phyloP scores from a whole-genome alignment of 1,284 basidiomycete species.

The Pascua sp. region DNA sequence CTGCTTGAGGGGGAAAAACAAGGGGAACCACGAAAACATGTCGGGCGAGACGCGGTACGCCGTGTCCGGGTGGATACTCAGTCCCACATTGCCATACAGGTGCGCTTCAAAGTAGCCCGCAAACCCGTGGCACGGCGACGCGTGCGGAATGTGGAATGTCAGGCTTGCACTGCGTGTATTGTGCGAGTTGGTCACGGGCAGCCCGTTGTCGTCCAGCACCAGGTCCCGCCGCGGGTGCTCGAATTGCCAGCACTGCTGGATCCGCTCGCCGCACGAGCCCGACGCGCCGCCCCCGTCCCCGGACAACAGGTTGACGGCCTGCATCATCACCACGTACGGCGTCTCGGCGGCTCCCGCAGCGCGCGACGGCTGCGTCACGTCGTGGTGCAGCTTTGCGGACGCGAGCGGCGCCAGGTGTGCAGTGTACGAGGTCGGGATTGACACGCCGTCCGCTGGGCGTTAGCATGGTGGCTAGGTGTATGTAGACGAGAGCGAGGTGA shows the following conservation, averaged over 20 bases:
- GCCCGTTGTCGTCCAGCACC: slow-evolving; percentile 66
- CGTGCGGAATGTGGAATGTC: slow-evolving; percentile 89
- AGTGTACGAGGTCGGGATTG: slow-evolving; percentile 93
- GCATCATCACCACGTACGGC: slow-evolving; percentile 97
- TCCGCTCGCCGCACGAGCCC: slow-evolving; percentile 68
- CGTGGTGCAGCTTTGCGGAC: slow-evolving; percentile 84
- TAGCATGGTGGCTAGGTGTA: neutral
- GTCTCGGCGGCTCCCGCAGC: slow-evolving; percentile 72
- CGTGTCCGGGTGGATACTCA: slow-evolving; percentile 91
- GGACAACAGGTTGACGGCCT: slow-evolving; percentile 81
- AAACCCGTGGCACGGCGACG: slow-evolving; percentile 91
- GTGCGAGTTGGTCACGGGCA: slow-evolving; percentile 81
- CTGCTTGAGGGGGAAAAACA: slow-evolving; percentile 93
- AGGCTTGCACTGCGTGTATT: slow-evolving; percentile 75
- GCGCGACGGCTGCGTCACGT: slow-evolving; percentile 51
- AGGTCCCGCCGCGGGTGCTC: slow-evolving; percentile 83
- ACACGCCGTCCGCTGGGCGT: slow-evolving; percentile 75
- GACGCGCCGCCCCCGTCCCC: slow-evolving; percentile 58
- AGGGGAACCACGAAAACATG: slow-evolving; percentile 98
- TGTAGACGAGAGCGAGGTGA: too few relatives aligned
- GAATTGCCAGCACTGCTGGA: slow-evolving; percentile 98
- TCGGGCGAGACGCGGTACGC: slow-evolving; percentile 79
- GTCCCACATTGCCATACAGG: slow-evolving; percentile 78
- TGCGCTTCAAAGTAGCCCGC: slow-evolving; percentile 98
- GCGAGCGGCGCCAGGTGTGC: slow-evolving; percentile 91